Evolutionary conservation across 345 rosid genomes (phyloP).

Genomic region (Populus pruinosa): DNA sequence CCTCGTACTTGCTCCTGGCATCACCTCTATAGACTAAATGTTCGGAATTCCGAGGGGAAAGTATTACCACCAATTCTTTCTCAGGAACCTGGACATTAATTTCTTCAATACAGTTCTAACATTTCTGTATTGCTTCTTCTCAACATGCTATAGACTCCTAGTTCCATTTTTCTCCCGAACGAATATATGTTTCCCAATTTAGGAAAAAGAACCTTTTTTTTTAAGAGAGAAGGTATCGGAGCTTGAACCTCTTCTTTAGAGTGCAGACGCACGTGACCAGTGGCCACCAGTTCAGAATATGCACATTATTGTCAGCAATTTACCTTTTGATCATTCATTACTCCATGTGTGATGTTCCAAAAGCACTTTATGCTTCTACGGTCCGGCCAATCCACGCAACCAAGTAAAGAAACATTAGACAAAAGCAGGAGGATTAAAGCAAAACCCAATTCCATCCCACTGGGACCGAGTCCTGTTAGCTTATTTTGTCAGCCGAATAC

Average conservation of each 20-base stretch:
- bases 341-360: not conserved
- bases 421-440: not conserved
- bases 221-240: not conserved
- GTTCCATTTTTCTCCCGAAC: too few species aligned
- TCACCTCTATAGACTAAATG: too few species aligned
- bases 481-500: not conserved
- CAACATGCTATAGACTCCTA: not conserved
- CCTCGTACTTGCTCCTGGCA: too few species aligned
- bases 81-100: too few species aligned
- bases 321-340: not conserved
- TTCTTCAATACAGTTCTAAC: too few species aligned
- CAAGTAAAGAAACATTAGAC: not conserved
- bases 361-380: not conserved
- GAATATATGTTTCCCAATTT: too few species aligned
- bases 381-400: not conserved
- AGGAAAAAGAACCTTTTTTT: too few species aligned
- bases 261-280: not conserved
- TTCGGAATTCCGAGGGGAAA: too few species aligned
- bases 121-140: too few species aligned
- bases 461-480: not conserved
- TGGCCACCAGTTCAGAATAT: not conserved
- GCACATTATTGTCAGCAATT: not conserved
- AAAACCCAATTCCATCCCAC: not conserved
- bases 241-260: not conserved
- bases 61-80: too few species aligned